phyloP scores from a whole-genome alignment of 768 basidiomycete genomes.

The Collybia sp. region DNA sequence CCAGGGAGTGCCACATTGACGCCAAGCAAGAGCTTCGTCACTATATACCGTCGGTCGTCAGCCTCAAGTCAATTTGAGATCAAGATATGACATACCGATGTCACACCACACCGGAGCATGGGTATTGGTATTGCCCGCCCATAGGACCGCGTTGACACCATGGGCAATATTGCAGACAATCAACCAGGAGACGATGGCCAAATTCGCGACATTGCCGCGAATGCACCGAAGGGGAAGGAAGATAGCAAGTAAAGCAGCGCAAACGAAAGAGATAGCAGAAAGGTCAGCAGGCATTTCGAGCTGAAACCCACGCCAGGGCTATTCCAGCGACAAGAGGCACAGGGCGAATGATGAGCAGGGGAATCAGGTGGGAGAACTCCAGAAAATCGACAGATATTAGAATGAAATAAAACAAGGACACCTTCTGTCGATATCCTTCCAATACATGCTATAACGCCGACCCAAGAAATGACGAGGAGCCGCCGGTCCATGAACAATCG shows the following conservation, averaged over 20 bases:
- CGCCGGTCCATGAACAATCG: conserved; percentile 14
- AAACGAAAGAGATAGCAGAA: conserved; percentile 39
- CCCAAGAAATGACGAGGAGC: conserved; percentile 2
- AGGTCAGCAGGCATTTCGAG: conserved; percentile 29
- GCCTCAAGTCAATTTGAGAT: not conserved
- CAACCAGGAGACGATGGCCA: conserved; percentile 51
- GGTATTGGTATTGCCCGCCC: conserved; percentile 47
- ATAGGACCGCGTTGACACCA: conserved; percentile 57
- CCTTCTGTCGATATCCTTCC: not conserved
- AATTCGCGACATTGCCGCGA: conserved; percentile 38
- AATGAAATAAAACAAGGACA: conserved; percentile 22
- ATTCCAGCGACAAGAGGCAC: not conserved
- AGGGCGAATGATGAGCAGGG: conserved; percentile 7
- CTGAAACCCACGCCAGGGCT: conserved; percentile 1
- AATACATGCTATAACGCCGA: too few species aligned
- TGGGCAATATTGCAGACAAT: conserved; percentile 41
- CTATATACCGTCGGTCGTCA: conserved; percentile 23
- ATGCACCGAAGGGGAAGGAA: conserved; percentile 41
- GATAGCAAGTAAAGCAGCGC: conserved; percentile 31
- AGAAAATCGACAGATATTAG: conserved; percentile 13
- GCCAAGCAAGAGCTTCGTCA: conserved; percentile 50
- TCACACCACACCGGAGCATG: conserved; percentile 69
- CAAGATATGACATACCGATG: conserved; percentile 44
- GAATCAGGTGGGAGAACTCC: conserved; percentile 6
- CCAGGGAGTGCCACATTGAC: conserved; percentile 54